phyloP scores from a whole-genome alignment of 83 land plant genomes.

The Thuja plicata region DNA sequence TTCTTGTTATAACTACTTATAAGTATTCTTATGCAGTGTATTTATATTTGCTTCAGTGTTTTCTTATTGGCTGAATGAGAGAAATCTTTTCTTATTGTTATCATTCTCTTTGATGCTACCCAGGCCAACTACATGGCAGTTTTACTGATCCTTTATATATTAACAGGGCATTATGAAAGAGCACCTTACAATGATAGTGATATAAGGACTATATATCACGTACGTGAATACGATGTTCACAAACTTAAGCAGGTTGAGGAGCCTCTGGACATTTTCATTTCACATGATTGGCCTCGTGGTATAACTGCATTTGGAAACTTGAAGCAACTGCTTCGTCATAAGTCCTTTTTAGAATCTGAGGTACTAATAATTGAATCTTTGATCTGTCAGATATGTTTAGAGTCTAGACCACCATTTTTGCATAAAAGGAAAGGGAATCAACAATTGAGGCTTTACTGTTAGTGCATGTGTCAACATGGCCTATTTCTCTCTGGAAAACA shows the following conservation, averaged over 20 bases:
- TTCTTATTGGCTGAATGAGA: neutral
- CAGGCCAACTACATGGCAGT: too few relatives aligned
- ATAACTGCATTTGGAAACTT: slow-evolving; percentile 74
- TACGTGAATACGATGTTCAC: slow-evolving; percentile 91
- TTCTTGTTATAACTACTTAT: neutral
- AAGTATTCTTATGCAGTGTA: neutral
- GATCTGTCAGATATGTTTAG: neutral
- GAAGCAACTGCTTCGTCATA: slow-evolving; percentile 52
- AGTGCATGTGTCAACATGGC: neutral
- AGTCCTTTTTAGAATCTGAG: slow-evolving; percentile 73
- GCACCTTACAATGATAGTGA: slow-evolving; percentile 77
- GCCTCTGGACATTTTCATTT: slow-evolving; percentile 81
- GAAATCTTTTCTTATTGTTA: neutral
- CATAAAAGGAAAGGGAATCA: neutral
- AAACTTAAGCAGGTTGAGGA: slow-evolving; percentile 85
- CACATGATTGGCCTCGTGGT: slow-evolving; percentile 98
- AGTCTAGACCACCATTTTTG: neutral
- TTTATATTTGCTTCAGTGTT: neutral
- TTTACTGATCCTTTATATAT: neutral
- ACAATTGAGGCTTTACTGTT: neutral
- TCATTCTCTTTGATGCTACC: neutral
- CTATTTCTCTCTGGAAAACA: neutral
- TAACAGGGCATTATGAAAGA: slow-evolving; percentile 89
- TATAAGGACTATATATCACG: slow-evolving; percentile 84
- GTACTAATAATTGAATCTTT: slow-evolving; percentile 24